Evolutionary conservation across 192 early-diverging fungal genomes (phyloP).

Genomic region (Phycomyces blakesleeanus): DNA sequence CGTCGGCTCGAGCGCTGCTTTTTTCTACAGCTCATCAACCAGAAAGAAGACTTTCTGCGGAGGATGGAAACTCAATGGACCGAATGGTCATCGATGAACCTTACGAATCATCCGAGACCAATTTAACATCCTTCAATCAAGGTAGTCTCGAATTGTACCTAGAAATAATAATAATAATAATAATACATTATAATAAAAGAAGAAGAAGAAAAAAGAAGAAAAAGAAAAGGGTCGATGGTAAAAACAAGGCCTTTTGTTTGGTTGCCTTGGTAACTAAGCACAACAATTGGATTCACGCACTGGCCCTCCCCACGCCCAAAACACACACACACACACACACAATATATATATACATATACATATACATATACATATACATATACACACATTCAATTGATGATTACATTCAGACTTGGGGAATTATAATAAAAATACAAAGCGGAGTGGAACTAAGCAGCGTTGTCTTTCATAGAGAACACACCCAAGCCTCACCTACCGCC

Average conservation of each 20-base stretch:
- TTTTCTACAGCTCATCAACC: background rate
- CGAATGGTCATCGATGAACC: slow-evolving; percentile 15
- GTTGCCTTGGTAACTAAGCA: too few species aligned
- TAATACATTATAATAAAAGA: background rate
- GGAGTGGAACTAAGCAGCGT: background rate
- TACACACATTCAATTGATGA: too few species aligned
- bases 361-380: too few species aligned
- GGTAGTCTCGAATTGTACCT: background rate
- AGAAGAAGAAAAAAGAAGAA: background rate
- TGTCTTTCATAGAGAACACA: slow-evolving; percentile 10
- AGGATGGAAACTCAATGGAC: slow-evolving; percentile 5
- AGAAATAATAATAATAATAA: slow-evolving; percentile 3
- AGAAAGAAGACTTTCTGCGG: background rate
- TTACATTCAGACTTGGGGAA: too few species aligned
- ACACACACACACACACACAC: too few species aligned
- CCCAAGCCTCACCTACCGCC: slow-evolving; percentile 21
- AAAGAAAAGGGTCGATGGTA: too few species aligned
- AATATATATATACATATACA: too few species aligned
- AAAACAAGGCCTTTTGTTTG: too few species aligned
- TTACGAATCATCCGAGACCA: slow-evolving; percentile 2
- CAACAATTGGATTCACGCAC: too few species aligned
- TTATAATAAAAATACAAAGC: too few species aligned
- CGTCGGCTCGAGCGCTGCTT: slow-evolving; percentile 16
- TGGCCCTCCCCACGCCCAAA: too few species aligned
- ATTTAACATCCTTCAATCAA: slow-evolving; percentile 1